Conservation (phyloP, 2,329 filamentous ascomycete genomes). For the Trichophyton rubrum region DNA sequence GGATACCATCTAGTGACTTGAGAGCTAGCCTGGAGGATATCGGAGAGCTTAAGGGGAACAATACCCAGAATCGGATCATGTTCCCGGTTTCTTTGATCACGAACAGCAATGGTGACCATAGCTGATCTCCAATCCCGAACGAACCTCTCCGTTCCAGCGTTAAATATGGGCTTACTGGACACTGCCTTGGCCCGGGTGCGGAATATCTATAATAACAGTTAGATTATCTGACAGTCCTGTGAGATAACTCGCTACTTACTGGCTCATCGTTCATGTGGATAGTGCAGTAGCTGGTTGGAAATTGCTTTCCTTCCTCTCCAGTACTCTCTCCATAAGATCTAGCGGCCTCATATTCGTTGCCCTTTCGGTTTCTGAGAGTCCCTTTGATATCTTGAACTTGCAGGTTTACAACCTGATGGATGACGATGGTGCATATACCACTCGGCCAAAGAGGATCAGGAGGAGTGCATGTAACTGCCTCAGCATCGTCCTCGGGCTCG, state of each 20-base stretch:
- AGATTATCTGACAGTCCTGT: slow-evolving; percentile 5
- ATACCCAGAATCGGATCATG: slow-evolving; percentile 92
- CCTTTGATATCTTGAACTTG: slow-evolving; percentile 87
- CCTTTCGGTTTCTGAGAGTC: slow-evolving; percentile 59
- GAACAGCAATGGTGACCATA: slow-evolving; percentile 76
- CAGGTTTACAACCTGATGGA: slow-evolving; percentile 91
- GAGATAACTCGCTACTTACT: slow-evolving; percentile 4
- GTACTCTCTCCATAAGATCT: slow-evolving; percentile 72
- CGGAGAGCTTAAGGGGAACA: slow-evolving; percentile 73
- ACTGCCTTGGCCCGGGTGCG: slow-evolving; percentile 91
- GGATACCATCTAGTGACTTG: slow-evolving; percentile 90
- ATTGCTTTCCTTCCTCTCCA: slow-evolving; percentile 64
- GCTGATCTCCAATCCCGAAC: slow-evolving; percentile 83
- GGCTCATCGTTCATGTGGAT: slow-evolving; percentile 81
- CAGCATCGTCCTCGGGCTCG: slow-evolving; percentile 66
- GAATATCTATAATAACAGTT: slow-evolving; percentile 47
- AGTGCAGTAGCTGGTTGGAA: slow-evolving; percentile 90
- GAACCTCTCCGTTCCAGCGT: slow-evolving; percentile 87
- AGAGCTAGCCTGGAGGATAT: slow-evolving; percentile 76
- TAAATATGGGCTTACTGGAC: slow-evolving; percentile 91
- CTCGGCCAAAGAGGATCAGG: slow-evolving; percentile 95
- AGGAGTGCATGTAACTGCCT: slow-evolving; percentile 77
- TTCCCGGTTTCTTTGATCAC: slow-evolving; percentile 77
- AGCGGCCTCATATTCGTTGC: slow-evolving; percentile 78
- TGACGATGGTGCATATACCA: slow-evolving; percentile 70